Percentiles rank a stretch among this genome's conserved stretches.
These are phyloP conservation scores for Dictyostelium discoideum DNA, from an alignment of 78 protist species.

Conservation along the genomic window DNA sequence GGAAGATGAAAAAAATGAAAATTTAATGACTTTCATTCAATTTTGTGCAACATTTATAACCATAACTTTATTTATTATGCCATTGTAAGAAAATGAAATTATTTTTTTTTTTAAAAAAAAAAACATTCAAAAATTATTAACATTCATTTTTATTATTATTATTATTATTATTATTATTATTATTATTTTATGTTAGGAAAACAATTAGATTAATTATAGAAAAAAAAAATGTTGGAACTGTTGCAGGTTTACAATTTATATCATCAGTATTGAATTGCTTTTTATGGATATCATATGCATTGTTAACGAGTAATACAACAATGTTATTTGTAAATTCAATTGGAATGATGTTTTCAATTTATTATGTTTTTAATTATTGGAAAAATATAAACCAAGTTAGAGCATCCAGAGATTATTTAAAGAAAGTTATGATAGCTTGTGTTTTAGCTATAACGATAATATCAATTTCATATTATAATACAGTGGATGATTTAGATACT, in stretches of 20 bases:
- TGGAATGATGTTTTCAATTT: constrained; percentile 16
- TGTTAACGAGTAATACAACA: neutral
- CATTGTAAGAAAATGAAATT: neutral
- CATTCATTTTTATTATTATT: no score
- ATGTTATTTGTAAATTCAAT: constrained; percentile 18
- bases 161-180: no score
- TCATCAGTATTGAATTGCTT: constrained; percentile 20
- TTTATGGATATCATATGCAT: constrained; percentile 27
- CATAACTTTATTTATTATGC: constrained; percentile 6
- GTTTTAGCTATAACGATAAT: neutral
- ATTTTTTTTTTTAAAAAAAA: no score
- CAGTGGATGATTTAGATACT: neutral
- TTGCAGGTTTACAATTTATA: constrained; percentile 51
- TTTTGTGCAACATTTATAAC: constrained; percentile 12
- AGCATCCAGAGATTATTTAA: neutral
- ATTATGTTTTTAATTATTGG: constrained; percentile 17
- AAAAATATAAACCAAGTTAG: neutral
- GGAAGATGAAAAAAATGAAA: neutral
- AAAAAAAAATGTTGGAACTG: constrained; percentile 11
- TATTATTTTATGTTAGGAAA: neutral
- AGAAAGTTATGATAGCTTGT: neutral
- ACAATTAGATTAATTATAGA: constrained; percentile 17
- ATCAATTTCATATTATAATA: neutral
- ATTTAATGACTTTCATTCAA: neutral
- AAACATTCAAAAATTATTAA: no score